Evolutionary conservation across 306 rosid genomes (phyloP).

Genomic region (Sicyos edulis): DNA sequence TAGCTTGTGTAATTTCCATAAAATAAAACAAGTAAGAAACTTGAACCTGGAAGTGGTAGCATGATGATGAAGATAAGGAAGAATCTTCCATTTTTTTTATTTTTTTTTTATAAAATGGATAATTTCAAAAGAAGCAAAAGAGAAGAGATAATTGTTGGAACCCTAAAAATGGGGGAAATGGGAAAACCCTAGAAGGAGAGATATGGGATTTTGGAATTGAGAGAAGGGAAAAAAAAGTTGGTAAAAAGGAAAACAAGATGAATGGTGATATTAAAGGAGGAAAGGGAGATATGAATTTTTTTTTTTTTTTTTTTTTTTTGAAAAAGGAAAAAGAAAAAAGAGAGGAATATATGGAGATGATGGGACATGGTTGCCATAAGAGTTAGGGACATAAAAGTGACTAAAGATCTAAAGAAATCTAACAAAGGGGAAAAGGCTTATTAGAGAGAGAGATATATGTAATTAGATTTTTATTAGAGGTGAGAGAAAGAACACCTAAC

Average conservation of each 20-base stretch:
- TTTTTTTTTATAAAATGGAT: neutral
- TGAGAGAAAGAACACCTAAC: no score
- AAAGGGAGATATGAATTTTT: neutral
- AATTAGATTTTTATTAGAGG: no score
- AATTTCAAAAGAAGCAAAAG: neutral
- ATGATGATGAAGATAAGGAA: neutral
- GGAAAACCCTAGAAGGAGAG: neutral
- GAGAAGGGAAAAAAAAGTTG: neutral
- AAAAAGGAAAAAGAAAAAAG: neutral
- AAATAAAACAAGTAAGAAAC: neutral
- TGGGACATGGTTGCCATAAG: constrained; percentile 38
- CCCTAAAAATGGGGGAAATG: neutral
- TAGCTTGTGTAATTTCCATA: neutral
- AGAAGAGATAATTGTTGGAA: neutral
- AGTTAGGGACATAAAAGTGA: constrained; percentile 33
- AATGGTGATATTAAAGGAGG: constrained; percentile 12
- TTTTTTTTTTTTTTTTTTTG: no score
- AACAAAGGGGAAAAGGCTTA: neutral
- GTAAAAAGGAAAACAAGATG: neutral
- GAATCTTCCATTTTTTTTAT: neutral
- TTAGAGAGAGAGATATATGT: neutral
- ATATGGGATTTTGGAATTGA: neutral
- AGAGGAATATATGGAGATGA: constrained; percentile 18
- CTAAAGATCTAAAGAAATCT: constrained; percentile 12
- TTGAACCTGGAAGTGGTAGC: constrained; percentile 16